These are phyloP conservation scores for Chernovozyma sophiae-reginae DNA, from an alignment of 1,139 yeast species.

Conservation along the genomic window DNA sequence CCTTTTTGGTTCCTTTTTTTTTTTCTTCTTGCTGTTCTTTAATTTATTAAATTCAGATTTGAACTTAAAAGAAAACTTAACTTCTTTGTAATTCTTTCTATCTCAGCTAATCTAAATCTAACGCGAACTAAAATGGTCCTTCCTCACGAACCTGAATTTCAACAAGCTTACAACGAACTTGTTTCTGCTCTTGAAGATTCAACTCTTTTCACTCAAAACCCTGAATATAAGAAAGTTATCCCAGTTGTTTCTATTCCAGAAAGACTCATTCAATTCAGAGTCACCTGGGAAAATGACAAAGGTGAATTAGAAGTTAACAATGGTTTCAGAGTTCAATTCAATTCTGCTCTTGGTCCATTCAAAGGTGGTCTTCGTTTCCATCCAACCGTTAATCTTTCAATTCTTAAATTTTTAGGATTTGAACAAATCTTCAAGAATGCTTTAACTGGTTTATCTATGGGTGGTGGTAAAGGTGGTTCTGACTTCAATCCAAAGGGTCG, in stretches of 20 bases:
- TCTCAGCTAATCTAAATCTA: too few relatives aligned
- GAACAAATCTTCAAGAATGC: constrained; percentile 99
- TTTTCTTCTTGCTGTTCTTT: too few relatives aligned
- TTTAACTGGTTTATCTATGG: constrained; percentile 93
- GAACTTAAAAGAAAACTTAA: not conserved
- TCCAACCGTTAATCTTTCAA: constrained; percentile 92
- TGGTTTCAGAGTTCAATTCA: constrained; percentile 98
- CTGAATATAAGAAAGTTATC: constrained; percentile 84
- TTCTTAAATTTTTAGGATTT: constrained; percentile 92
- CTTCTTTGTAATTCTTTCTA: not conserved
- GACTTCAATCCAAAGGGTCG: constrained; percentile 97
- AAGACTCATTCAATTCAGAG: constrained; percentile 95
- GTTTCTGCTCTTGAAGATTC: constrained; percentile 87
- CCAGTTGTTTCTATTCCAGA: constrained; percentile 94
- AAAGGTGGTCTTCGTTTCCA: constrained; percentile 99
- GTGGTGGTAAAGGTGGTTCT: constrained; percentile 99
- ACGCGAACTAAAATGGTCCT: constrained; percentile 53
- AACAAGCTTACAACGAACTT: constrained; percentile 96
- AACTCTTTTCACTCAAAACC: constrained; percentile 81
- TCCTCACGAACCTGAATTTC: constrained; percentile 92
- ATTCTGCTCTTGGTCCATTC: constrained; percentile 98
- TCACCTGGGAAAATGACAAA: constrained; percentile 94
- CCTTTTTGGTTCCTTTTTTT: too few relatives aligned
- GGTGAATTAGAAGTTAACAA: constrained; percentile 91
- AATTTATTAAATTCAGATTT: too few relatives aligned